These are phyloP conservation scores for Apophysomyces ossiformis DNA, from an alignment of 371 early-diverging fungal species.

Conservation along the genomic window DNA sequence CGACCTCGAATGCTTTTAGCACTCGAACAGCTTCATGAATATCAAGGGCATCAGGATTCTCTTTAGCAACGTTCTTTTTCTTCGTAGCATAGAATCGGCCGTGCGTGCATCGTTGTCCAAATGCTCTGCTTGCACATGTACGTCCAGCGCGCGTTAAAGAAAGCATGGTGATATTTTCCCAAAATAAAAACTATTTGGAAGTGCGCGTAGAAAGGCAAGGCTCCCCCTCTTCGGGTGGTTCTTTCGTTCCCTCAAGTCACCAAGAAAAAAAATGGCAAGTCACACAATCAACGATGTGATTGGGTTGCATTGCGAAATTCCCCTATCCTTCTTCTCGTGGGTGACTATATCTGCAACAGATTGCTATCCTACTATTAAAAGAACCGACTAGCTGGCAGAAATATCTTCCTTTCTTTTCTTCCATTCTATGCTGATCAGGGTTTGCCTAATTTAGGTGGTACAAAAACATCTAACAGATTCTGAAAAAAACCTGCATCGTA, in stretches of 20 bases:
- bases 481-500: constrained; percentile 65
- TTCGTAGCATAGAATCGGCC: constrained; percentile 37
- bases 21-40: constrained; percentile 45
- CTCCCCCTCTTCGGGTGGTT: no score
- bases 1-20: constrained; percentile 71
- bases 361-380: no score
- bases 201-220: no score
- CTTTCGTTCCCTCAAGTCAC: no score
- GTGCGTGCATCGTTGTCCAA: neutral
- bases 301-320: no score
- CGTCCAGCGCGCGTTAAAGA: constrained; percentile 1
- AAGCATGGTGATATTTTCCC: neutral
- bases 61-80: constrained; percentile 27
- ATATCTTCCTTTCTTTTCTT: no score
- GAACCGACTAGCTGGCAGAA: no score
- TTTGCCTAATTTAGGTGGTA: constrained; percentile 28
- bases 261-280: no score
- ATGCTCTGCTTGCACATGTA: constrained; percentile 1
- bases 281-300: no score
- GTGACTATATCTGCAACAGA: no score
- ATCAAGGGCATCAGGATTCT: constrained; percentile 49
- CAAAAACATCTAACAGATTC: constrained; percentile 52
- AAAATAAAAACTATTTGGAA: no score
- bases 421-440: neutral
- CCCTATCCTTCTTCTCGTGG: no score